A percentile compares a stretch with the other conserved stretches of the same genome.
Conservation (phyloP, 2,329 filamentous ascomycete genomes). For the Talaromyces atroroseus region DNA sequence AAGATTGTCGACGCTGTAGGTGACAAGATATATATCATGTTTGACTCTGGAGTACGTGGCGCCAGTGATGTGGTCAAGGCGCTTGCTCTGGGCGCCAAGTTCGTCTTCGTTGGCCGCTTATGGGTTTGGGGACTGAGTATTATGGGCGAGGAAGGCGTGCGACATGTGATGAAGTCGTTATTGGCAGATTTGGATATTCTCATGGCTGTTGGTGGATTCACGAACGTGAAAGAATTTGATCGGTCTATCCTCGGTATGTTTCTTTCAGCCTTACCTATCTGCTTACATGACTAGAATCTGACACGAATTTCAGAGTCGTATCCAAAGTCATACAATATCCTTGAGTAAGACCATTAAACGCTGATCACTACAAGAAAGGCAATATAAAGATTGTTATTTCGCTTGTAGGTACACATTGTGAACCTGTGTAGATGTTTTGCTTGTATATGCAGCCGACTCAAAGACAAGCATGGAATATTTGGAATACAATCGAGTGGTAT, state of each 20-base stretch:
- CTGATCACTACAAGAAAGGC: neutral
- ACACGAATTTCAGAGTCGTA: conserved; percentile 32
- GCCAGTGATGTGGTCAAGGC: conserved; percentile 58
- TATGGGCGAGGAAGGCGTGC: conserved; percentile 55
- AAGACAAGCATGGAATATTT: neutral
- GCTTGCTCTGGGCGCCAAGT: conserved; percentile 56
- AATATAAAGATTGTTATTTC: neutral
- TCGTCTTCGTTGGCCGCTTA: conserved; percentile 57
- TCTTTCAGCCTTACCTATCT: neutral
- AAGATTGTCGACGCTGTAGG: conserved; percentile 52
- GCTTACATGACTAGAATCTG: conserved; percentile 1
- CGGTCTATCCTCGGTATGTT: conserved; percentile 30
- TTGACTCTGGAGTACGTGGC: conserved; percentile 54
- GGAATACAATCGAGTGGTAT: neutral
- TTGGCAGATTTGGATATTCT: conserved; percentile 59
- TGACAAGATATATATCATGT: conserved; percentile 51
- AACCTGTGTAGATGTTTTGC: neutral
- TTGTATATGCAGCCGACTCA: neutral
- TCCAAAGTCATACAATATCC: conserved; percentile 31
- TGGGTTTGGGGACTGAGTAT: conserved; percentile 58
- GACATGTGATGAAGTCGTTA: conserved; percentile 58
- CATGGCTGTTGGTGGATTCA: conserved; percentile 55
- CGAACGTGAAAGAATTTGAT: conserved; percentile 49
- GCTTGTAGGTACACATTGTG: neutral
- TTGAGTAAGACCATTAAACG: neutral